Conservation (phyloP, 441 rosid genomes). For the Arabidopsis lyrata region DNA sequence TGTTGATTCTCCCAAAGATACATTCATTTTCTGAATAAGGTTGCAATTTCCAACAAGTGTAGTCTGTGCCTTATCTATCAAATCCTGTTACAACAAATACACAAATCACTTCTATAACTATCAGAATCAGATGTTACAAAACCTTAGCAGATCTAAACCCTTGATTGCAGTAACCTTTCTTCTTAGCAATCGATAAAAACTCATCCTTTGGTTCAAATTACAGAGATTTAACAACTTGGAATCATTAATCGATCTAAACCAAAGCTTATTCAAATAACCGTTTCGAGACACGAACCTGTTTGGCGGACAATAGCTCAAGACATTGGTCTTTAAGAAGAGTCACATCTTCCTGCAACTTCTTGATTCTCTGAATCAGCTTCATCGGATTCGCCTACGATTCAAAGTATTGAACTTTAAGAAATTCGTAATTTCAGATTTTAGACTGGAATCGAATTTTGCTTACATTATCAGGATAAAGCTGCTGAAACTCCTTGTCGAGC, state of each 20-base stretch:
- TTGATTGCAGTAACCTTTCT: too few species aligned
- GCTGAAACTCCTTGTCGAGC: slow-evolving; percentile 81
- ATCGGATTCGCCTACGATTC: slow-evolving; percentile 74
- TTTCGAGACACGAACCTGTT: slow-evolving; percentile 61
- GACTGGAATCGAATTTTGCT: slow-evolving; percentile 5
- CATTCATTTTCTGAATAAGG: slow-evolving; percentile 68
- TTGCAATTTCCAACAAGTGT: slow-evolving; percentile 75
- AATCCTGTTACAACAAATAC: slow-evolving; percentile 56
- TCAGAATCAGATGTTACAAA: not conserved
- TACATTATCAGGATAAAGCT: slow-evolving; percentile 68
- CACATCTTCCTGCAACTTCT: slow-evolving; percentile 78
- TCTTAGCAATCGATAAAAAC: too few species aligned
- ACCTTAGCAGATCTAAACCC: not conserved
- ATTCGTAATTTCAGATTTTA: not conserved
- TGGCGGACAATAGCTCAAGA: slow-evolving; percentile 81
- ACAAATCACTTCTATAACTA: not conserved
- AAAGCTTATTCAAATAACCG: not conserved
- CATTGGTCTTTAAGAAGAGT: slow-evolving; percentile 71
- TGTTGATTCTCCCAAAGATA: slow-evolving; percentile 56
- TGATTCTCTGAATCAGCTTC: slow-evolving; percentile 72
- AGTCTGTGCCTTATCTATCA: slow-evolving; percentile 82
- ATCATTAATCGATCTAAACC: too few species aligned
- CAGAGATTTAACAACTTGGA: too few species aligned
- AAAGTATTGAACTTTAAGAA: not conserved
- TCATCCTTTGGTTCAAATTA: too few species aligned